A percentile compares a stretch with the other conserved stretches of the same genome.
phyloP scores from a whole-genome alignment of 768 basidiomycete genomes.

The Suillus americanus region DNA sequence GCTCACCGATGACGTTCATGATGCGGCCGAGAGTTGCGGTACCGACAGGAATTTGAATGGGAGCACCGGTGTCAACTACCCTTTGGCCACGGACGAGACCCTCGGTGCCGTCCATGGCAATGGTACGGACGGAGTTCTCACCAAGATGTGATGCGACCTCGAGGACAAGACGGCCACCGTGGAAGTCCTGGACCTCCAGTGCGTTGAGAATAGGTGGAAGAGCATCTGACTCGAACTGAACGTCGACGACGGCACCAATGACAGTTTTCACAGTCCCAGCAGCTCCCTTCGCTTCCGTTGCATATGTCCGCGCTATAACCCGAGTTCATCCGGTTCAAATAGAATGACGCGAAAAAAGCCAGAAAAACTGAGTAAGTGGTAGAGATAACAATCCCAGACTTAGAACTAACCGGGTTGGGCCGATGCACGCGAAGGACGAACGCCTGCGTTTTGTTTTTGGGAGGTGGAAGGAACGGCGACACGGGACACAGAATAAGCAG shows the following conservation, averaged over 20 bases:
- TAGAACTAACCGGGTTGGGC: slow-evolving; percentile 51
- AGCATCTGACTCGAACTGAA: slow-evolving; percentile 89
- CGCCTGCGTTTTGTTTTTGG: slow-evolving; percentile 44
- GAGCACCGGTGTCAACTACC: slow-evolving; percentile 94
- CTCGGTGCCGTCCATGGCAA: slow-evolving; percentile 99
- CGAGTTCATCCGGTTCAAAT: slow-evolving; percentile 8
- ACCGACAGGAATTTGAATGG: slow-evolving; percentile 97
- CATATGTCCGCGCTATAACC: slow-evolving; percentile 75
- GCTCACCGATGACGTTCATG: slow-evolving; percentile 99
- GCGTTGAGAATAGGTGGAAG: slow-evolving; percentile 99
- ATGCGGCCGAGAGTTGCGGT: slow-evolving; percentile 94
- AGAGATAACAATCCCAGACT: background rate
- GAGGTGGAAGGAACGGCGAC: slow-evolving; percentile 45
- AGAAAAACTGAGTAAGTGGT: slow-evolving; percentile 6
- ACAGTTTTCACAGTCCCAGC: slow-evolving; percentile 93
- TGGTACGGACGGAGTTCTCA: slow-evolving; percentile 98
- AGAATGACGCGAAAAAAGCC: background rate
- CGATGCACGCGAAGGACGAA: slow-evolving; percentile 50
- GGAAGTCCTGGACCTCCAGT: slow-evolving; percentile 94
- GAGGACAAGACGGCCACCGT: slow-evolving; percentile 95
- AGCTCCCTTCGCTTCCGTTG: slow-evolving; percentile 78
- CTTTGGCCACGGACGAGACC: slow-evolving; percentile 99
- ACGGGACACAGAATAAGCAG: slow-evolving; percentile 56
- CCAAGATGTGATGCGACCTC: slow-evolving; percentile 98
- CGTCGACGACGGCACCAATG: slow-evolving; percentile 99